phyloP scores from a whole-genome alignment of 345 rosid genomes.

The Chamaenerion angustifolium region DNA sequence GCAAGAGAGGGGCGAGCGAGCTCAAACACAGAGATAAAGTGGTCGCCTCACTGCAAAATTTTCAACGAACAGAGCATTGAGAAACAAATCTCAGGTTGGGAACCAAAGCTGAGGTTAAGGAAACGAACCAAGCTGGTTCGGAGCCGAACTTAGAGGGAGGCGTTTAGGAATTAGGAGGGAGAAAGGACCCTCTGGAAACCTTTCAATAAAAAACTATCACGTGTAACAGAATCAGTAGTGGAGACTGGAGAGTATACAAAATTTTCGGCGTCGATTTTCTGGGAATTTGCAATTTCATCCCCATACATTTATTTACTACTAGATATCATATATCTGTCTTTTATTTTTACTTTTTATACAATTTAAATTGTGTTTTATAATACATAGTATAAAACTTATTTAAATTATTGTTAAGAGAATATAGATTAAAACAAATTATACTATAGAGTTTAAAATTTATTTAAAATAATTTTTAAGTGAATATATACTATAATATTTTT shows the following conservation, averaged over 20 bases:
- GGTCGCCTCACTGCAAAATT: slow-evolving; percentile 5
- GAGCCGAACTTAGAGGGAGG: neutral
- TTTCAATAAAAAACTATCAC: neutral
- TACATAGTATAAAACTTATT: too few species aligned
- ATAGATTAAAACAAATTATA: too few species aligned
- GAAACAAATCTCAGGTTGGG: neutral
- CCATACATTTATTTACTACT: too few species aligned
- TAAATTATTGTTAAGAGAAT: too few species aligned
- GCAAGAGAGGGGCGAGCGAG: slow-evolving; percentile 1
- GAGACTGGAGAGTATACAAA: neutral
- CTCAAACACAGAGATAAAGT: slow-evolving; percentile 4
- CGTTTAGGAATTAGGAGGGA: neutral
- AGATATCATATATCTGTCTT: too few species aligned
- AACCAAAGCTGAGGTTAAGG: slow-evolving; percentile 1
- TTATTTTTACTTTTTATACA: too few species aligned
- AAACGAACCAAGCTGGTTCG: neutral
- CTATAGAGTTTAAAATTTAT: too few species aligned
- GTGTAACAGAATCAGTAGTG: neutral
- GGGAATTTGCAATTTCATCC: too few species aligned
- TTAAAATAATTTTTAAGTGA: too few species aligned
- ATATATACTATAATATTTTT: too few species aligned
- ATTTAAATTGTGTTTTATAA: too few species aligned
- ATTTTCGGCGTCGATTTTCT: too few species aligned
- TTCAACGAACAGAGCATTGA: slow-evolving; percentile 5
- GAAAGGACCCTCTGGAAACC: neutral